Evolutionary conservation across 192 early-diverging fungal genomes (phyloP).

Genomic region (Coemansia sp.): DNA sequence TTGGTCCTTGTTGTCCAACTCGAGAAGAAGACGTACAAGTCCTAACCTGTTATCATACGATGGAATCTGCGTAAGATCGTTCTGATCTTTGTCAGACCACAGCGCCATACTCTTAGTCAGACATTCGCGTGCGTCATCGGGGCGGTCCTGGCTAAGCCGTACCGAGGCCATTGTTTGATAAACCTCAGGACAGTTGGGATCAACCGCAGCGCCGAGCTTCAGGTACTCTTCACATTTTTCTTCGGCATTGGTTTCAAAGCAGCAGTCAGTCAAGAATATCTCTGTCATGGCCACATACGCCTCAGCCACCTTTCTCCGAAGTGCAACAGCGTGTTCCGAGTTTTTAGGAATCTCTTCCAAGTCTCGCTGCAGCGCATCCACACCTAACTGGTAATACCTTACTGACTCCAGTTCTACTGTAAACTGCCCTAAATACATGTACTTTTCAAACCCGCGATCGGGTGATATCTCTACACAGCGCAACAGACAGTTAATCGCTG

Average conservation of each 20-base stretch:
- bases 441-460: conserved; percentile 69
- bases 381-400: conserved; percentile 68
- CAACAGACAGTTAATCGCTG: conserved; percentile 60
- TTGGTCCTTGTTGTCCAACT: conserved; percentile 74
- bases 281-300: conserved; percentile 95
- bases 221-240: conserved; percentile 75
- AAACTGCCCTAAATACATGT: conserved; percentile 86
- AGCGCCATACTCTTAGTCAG: conserved; percentile 68
- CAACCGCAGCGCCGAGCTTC: conserved; percentile 63
- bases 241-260: conserved; percentile 91
- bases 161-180: conserved; percentile 89
- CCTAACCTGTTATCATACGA: conserved; percentile 82
- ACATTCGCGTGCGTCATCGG: conserved; percentile 72
- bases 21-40: conserved; percentile 81
- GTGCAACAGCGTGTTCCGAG: conserved; percentile 35
- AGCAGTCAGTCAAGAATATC: conserved; percentile 97
- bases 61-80: conserved; percentile 56
- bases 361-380: conserved; percentile 64
- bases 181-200: conserved; percentile 77
- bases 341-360: conserved; percentile 30
- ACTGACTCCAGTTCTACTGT: conserved; percentile 66
- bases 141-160: conserved; percentile 77
- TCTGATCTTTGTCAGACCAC: conserved; percentile 64
- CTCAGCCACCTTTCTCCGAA: conserved; percentile 70
- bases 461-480: conserved; percentile 63